phyloP scores from a whole-genome alignment of 2,329 filamentous ascomycete genomes.

The Nectriaceae sp. region DNA sequence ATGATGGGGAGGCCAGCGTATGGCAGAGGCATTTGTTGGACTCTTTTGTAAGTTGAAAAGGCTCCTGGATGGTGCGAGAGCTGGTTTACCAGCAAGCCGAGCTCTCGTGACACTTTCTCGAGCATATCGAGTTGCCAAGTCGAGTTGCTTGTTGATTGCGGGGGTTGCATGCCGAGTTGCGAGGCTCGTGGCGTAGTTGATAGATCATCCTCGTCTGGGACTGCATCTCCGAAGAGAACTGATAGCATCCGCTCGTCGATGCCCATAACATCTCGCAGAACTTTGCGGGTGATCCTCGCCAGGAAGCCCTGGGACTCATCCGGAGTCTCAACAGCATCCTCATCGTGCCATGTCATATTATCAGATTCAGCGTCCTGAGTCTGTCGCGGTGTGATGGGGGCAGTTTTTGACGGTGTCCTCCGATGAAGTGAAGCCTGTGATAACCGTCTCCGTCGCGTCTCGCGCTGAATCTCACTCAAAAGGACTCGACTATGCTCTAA shows the following conservation, averaged over 20 bases:
- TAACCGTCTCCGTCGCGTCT: conserved; percentile 71
- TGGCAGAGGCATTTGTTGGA: conserved; percentile 66
- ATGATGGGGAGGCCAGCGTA: conserved; percentile 77
- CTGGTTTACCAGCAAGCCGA: conserved; percentile 81
- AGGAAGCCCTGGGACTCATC: conserved; percentile 70
- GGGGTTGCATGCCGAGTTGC: conserved; percentile 29
- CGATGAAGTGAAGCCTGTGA: conserved; percentile 53
- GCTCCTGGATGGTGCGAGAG: conserved; percentile 81
- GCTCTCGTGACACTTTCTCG: conserved; percentile 81
- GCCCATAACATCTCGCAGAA: conserved; percentile 87
- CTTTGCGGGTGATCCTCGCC: conserved; percentile 78
- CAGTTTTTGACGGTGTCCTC: conserved; percentile 27
- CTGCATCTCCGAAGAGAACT: conserved; percentile 80
- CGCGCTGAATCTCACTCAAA: conserved; percentile 84
- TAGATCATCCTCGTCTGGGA: conserved; percentile 56
- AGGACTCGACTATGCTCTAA: conserved; percentile 86
- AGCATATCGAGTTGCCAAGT: conserved; percentile 77
- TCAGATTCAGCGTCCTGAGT: conserved; percentile 37
- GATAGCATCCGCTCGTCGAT: conserved; percentile 85
- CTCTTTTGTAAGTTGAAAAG: conserved; percentile 76
- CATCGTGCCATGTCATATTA: conserved; percentile 54
- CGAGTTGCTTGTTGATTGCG: conserved; percentile 39
- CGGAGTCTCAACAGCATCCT: conserved; percentile 45
- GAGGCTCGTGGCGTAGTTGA: conserved; percentile 51
- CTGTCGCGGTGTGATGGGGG: conserved; percentile 28